These are phyloP conservation scores for Boechera divaricarpa DNA, from an alignment of 345 rosid species.

Conservation along the genomic window DNA sequence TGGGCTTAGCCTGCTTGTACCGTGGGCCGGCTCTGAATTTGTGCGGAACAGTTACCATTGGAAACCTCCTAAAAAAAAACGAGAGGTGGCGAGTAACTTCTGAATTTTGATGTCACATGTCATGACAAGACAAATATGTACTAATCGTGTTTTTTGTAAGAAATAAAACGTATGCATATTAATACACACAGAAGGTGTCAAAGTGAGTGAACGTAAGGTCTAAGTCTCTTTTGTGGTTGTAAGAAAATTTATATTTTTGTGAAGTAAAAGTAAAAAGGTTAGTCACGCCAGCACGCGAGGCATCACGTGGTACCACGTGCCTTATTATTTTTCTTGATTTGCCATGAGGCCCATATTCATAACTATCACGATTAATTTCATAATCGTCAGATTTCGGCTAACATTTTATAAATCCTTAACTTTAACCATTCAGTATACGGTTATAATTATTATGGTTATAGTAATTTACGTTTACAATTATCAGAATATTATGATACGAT, in stretches of 20 bases:
- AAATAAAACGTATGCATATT: too few relatives aligned
- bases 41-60: too few relatives aligned
- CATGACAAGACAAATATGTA: too few relatives aligned
- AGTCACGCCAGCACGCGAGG: slow-evolving; percentile 56
- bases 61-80: background rate
- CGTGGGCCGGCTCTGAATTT: too few relatives aligned
- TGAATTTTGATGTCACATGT: too few relatives aligned
- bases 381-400: background rate
- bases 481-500: background rate
- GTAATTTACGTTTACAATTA: background rate
- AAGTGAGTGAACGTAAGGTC: background rate
- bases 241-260: background rate
- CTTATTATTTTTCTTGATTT: slow-evolving; percentile 31
- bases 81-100: background rate
- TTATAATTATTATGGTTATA: background rate
- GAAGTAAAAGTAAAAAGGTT: slow-evolving; percentile 27
- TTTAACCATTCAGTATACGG: background rate
- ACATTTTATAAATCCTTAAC: background rate
- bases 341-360: background rate
- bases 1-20: too few relatives aligned
- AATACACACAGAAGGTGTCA: too few relatives aligned
- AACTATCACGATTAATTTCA: background rate
- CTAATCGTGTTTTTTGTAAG: too few relatives aligned
- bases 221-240: slow-evolving; percentile 8
- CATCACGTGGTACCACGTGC: slow-evolving; percentile 57